phyloP scores from a whole-genome alignment of 192 early-diverging fungal genomes.

The Linnemannia hyalina region DNA sequence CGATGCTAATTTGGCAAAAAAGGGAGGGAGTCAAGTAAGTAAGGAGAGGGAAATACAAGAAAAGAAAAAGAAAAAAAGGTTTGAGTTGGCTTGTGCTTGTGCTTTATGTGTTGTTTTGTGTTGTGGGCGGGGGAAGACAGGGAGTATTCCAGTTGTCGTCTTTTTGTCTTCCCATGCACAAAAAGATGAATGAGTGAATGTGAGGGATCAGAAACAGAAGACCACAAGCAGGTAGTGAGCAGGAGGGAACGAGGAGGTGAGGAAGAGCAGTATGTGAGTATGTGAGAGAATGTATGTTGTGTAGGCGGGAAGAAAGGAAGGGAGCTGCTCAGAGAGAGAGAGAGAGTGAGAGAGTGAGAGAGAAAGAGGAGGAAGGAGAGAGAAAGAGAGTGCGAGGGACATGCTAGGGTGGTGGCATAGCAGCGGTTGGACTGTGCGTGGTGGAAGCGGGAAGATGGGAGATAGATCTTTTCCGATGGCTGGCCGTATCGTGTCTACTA shows the following conservation, averaged over 20 bases:
- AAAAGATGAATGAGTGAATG: background rate
- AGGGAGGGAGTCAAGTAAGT: background rate
- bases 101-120: background rate
- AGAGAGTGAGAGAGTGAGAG: background rate
- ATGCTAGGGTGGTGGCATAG: background rate
- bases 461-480: background rate
- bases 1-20: background rate
- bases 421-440: conserved; percentile 1
- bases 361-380: background rate
- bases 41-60: background rate
- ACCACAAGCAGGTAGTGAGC: background rate
- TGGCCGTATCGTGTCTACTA: background rate
- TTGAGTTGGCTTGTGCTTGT: conserved; percentile 5
- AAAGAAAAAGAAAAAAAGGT: background rate
- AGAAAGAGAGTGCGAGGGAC: background rate
- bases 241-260: background rate
- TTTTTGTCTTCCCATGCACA: conserved; percentile 4
- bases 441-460: background rate
- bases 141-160: background rate
- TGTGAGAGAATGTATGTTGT: background rate
- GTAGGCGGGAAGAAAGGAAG: background rate
- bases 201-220: background rate
- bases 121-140: background rate
- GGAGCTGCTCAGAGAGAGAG: background rate
- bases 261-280: background rate